Evolutionary conservation across 2,329 filamentous ascomycete species (phyloP).

Genomic region (Metarhizium guizhouense): DNA sequence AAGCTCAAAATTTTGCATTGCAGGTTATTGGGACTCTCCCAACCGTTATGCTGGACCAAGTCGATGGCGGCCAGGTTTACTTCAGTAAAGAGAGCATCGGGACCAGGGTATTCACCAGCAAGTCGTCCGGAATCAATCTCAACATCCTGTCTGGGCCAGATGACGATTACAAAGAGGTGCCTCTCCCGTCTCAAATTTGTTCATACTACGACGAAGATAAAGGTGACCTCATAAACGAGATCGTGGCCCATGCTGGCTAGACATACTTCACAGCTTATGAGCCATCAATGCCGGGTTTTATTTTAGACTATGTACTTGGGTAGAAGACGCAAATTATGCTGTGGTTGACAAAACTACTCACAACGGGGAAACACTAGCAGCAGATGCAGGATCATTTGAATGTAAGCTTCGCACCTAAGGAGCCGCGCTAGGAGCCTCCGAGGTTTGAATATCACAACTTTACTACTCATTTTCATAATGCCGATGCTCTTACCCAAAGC

Average conservation of each 20-base stretch:
- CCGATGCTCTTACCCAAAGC: not conserved
- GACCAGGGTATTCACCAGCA: constrained; percentile 83
- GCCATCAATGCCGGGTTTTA: not conserved
- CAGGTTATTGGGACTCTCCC: constrained; percentile 82
- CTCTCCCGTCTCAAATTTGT: constrained; percentile 84
- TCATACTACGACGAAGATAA: constrained; percentile 60
- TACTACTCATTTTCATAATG: not conserved
- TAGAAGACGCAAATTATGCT: not conserved
- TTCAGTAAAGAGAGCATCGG: constrained; percentile 68
- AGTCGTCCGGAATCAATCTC: constrained; percentile 79
- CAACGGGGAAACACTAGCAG: not conserved
- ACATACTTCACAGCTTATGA: not conserved
- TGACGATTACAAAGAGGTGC: constrained; percentile 79
- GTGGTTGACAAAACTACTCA: not conserved
- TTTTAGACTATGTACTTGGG: not conserved
- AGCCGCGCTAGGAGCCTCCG: not conserved
- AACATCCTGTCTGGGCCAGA: constrained; percentile 64
- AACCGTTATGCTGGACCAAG: constrained; percentile 84
- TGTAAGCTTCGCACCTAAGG: not conserved
- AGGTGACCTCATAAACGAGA: constrained; percentile 78
- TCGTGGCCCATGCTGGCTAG: constrained; percentile 85
- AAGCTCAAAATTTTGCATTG: constrained; percentile 88
- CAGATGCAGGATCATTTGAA: not conserved
- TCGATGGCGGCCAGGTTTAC: constrained; percentile 84
- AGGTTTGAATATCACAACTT: not conserved